phyloP scores from a whole-genome alignment of 306 rosid species.

The Pterocarpus macrocarpus region DNA sequence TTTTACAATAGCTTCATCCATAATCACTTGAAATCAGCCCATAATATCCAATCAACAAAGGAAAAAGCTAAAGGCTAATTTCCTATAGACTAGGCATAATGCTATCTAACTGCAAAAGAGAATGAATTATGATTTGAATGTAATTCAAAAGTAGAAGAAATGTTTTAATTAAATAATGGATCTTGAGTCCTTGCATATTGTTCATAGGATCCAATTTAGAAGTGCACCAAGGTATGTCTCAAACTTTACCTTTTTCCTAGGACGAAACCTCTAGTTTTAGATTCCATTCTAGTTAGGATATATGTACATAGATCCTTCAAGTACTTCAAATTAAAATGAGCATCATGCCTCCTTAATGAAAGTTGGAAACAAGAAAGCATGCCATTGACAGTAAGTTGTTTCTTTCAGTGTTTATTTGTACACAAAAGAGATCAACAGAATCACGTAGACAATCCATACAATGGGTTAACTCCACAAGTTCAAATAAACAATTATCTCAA shows the following conservation, averaged over 20 bases:
- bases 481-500: too few species aligned
- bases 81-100: conserved; percentile 8
- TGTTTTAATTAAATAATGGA: conserved; percentile 1
- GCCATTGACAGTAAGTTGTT: not conserved
- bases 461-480: too few species aligned
- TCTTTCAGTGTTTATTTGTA: not conserved
- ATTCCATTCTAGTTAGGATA: conserved; percentile 14
- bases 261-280: not conserved
- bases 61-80: not conserved
- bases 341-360: not conserved
- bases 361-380: not conserved
- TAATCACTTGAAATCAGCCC: conserved; percentile 76
- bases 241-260: conserved; percentile 14
- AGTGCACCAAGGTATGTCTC: not conserved
- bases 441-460: conserved; percentile 37
- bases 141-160: conserved; percentile 1
- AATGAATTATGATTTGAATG: conserved; percentile 8
- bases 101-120: conserved; percentile 16
- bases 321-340: too few species aligned
- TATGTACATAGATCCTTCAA: too few species aligned
- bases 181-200: not conserved
- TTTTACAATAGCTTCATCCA: conserved; percentile 80
- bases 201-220: not conserved
- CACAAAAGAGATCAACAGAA: not conserved
- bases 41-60: conserved; percentile 24